These are phyloP conservation scores for Fusarium pininemorale DNA, from an alignment of 2,329 filamentous ascomycete species.

Conservation along the genomic window DNA sequence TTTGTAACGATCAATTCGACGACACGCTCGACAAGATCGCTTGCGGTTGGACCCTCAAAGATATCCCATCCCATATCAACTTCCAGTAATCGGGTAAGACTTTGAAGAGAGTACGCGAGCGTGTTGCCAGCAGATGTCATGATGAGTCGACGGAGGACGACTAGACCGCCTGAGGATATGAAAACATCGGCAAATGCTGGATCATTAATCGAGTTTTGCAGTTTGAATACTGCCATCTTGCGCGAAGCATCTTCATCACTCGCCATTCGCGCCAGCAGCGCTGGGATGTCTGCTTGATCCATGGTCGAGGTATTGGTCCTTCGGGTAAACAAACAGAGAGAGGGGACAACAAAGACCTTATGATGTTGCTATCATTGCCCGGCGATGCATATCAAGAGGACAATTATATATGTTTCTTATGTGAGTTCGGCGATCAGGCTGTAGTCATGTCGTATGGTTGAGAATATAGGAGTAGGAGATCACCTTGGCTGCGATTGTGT, in stretches of 20 bases:
- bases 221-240: conserved; percentile 99
- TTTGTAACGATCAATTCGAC: conserved; percentile 95
- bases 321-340: conserved; percentile 1
- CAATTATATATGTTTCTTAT: not conserved
- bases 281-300: conserved; percentile 74
- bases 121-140: conserved; percentile 91
- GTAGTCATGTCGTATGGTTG: not conserved
- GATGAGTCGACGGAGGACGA: conserved; percentile 82
- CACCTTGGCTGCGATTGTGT: not conserved
- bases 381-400: not conserved
- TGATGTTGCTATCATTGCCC: conserved; percentile 31
- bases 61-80: conserved; percentile 98
- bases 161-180: conserved; percentile 86
- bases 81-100: conserved; percentile 85
- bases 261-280: conserved; percentile 69
- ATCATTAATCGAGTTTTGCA: conserved; percentile 94
- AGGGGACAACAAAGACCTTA: conserved; percentile 1
- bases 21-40: conserved; percentile 77
- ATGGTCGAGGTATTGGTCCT: conserved; percentile 43
- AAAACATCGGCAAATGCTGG: conserved; percentile 97
- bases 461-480: conserved; percentile 24
- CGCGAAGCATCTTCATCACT: conserved; percentile 87
- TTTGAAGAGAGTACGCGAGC: conserved; percentile 92
- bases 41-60: conserved; percentile 69
- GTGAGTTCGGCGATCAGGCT: not conserved